phyloP scores from a whole-genome alignment of 257 asterid genomes.

The Perilla frutescens region DNA sequence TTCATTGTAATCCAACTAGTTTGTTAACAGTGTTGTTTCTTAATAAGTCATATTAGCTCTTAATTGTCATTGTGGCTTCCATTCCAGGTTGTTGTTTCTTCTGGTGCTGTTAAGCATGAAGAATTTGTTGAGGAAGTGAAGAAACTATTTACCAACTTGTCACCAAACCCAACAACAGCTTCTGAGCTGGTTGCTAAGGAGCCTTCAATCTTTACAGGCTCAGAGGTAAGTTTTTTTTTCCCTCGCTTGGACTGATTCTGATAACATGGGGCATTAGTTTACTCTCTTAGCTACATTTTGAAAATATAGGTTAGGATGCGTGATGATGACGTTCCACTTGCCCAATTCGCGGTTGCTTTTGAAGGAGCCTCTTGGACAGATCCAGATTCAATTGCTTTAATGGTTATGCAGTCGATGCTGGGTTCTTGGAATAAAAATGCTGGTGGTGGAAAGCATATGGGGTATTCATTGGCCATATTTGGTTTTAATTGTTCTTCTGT shows the following conservation, averaged over 20 bases:
- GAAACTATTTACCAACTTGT: constrained; percentile 68
- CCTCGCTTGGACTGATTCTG: constrained; percentile 22
- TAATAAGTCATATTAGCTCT: constrained; percentile 10
- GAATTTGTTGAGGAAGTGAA: constrained; percentile 75
- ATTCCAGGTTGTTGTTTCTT: constrained; percentile 71
- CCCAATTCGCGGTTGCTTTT: constrained; percentile 89
- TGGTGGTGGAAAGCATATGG: constrained; percentile 86
- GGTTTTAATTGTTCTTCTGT: constrained; percentile 6
- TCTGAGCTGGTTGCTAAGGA: constrained; percentile 67
- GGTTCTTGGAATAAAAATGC: constrained; percentile 87
- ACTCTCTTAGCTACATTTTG: constrained; percentile 21
- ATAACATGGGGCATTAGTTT: constrained; percentile 2
- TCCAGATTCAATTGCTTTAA: constrained; percentile 69
- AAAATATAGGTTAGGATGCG: constrained; percentile 64
- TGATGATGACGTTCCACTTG: constrained; percentile 75
- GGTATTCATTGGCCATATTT: constrained; percentile 53
- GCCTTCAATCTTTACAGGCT: constrained; percentile 88
- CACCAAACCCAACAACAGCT: constrained; percentile 63
- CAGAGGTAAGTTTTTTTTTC: constrained; percentile 64
- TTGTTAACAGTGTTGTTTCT: constrained; percentile 18
- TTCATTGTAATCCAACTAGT: constrained; percentile 9
- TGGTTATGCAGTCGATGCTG: constrained; percentile 88
- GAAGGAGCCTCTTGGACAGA: constrained; percentile 96
- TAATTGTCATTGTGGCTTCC: constrained; percentile 28
- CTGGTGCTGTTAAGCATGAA: constrained; percentile 90